A percentile compares a stretch with the other conserved stretches of the same genome.
Evolutionary conservation across 345 rosid species (phyloP).

Genomic region (Eucalyptus erythrocorys): DNA sequence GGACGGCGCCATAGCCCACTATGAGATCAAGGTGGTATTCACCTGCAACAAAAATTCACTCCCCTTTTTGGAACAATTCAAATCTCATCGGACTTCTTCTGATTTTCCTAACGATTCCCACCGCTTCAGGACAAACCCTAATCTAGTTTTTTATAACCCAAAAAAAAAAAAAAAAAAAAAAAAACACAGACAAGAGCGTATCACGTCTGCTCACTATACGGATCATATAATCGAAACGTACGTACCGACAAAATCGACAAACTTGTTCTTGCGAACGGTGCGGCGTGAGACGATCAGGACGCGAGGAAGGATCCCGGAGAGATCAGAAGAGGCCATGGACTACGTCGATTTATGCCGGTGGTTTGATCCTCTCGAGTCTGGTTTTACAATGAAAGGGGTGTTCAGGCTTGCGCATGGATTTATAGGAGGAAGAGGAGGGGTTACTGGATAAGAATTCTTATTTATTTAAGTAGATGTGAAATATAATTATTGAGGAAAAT

Average conservation of each 20-base stretch:
- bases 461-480: neutral
- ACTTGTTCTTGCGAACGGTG: slow-evolving; percentile 74
- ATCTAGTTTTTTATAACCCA: neutral
- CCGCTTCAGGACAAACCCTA: neutral
- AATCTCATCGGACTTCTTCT: neutral
- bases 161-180: neutral
- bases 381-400: neutral
- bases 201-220: neutral
- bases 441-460: neutral
- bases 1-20: slow-evolving; percentile 70
- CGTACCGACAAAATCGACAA: slow-evolving; percentile 83
- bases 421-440: neutral
- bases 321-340: slow-evolving; percentile 10
- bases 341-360: neutral
- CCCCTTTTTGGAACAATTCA: too few relatives aligned
- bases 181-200: neutral
- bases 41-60: slow-evolving; percentile 24
- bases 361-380: neutral
- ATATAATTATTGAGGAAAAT: neutral
- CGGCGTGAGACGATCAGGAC: slow-evolving; percentile 85
- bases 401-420: neutral
- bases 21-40: slow-evolving; percentile 91
- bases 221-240: neutral
- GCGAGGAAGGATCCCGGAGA: slow-evolving; percentile 64
- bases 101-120: neutral